phyloP scores from a whole-genome alignment of 176 grass and related monocot species.

The Pharus latifolius region DNA sequence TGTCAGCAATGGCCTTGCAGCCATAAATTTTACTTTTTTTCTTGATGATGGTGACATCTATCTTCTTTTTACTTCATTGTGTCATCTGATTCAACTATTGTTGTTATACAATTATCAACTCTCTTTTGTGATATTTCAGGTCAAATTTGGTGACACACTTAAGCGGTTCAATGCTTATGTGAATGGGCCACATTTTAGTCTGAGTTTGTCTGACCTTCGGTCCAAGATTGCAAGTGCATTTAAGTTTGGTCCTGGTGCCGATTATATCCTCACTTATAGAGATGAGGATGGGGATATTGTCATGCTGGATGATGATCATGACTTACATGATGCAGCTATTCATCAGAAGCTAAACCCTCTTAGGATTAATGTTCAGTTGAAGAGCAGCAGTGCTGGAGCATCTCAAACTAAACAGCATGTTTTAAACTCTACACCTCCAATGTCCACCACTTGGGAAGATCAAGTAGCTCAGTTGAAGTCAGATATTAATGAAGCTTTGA shows the following conservation, averaged over 20 bases:
- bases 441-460: slow-evolving; percentile 7
- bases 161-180: slow-evolving; percentile 58
- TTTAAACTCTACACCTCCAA: not conserved
- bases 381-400: slow-evolving; percentile 2
- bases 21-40: not conserved
- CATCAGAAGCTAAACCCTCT: slow-evolving; percentile 76
- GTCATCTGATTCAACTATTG: not conserved
- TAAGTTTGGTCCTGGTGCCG: slow-evolving; percentile 44
- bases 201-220: slow-evolving; percentile 39
- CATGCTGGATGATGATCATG: slow-evolving; percentile 75
- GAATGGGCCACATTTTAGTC: slow-evolving; percentile 19
- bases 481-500: slow-evolving; percentile 58
- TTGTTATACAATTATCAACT: not conserved
- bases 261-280: slow-evolving; percentile 60
- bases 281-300: slow-evolving; percentile 81
- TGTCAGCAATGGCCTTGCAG: not conserved
- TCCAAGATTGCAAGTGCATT: slow-evolving; percentile 63
- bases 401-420: slow-evolving; percentile 9
- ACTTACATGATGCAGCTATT: slow-evolving; percentile 76
- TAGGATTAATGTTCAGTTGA: slow-evolving; percentile 77
- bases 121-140: slow-evolving; percentile 27
- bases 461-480: slow-evolving; percentile 20
- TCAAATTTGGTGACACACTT: slow-evolving; percentile 74
- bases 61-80: not conserved
- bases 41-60: not conserved